A percentile compares a stretch with the other conserved stretches of the same genome.
Evolutionary conservation across 306 rosid genomes (phyloP).

Genomic region (Dalbergia oliveri): DNA sequence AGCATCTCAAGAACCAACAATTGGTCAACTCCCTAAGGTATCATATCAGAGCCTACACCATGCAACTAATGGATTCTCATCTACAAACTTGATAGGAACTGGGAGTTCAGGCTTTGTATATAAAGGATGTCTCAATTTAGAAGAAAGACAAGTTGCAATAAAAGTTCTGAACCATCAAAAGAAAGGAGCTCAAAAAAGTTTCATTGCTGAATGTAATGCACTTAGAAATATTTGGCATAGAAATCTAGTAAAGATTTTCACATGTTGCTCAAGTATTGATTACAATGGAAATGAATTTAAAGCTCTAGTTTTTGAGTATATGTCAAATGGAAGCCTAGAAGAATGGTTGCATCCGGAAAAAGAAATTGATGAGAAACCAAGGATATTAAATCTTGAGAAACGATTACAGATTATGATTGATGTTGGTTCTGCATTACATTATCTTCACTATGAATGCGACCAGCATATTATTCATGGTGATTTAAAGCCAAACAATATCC

Average conservation of each 20-base stretch:
- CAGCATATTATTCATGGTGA: constrained; percentile 8
- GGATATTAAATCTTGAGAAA: background rate
- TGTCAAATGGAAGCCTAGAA: constrained; percentile 38
- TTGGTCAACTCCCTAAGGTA: constrained; percentile 12
- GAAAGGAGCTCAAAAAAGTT: too few relatives aligned
- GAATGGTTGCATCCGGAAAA: constrained; percentile 12
- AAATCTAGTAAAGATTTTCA: constrained; percentile 37
- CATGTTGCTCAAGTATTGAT: constrained; percentile 35
- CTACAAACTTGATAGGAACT: constrained; percentile 24
- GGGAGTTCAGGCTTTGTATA: constrained; percentile 43
- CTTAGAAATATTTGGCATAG: constrained; percentile 20
- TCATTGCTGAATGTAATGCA: constrained; percentile 36
- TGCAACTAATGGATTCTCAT: constrained; percentile 37
- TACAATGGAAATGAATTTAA: constrained; percentile 36
- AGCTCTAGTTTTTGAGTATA: constrained; percentile 37
- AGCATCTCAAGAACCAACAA: background rate
- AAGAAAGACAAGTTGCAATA: constrained; percentile 42
- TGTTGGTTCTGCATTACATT: constrained; percentile 10
- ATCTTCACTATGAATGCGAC: constrained; percentile 34
- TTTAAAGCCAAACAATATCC: constrained; percentile 34
- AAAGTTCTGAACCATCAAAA: constrained; percentile 42
- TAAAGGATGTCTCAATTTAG: constrained; percentile 34
- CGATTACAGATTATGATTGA: constrained; percentile 13
- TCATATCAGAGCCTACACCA: constrained; percentile 38
- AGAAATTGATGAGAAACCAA: background rate